These are phyloP conservation scores for Naganishia liquefaciens DNA, from an alignment of 1,284 basidiomycete genomes.

Conservation along the genomic window DNA sequence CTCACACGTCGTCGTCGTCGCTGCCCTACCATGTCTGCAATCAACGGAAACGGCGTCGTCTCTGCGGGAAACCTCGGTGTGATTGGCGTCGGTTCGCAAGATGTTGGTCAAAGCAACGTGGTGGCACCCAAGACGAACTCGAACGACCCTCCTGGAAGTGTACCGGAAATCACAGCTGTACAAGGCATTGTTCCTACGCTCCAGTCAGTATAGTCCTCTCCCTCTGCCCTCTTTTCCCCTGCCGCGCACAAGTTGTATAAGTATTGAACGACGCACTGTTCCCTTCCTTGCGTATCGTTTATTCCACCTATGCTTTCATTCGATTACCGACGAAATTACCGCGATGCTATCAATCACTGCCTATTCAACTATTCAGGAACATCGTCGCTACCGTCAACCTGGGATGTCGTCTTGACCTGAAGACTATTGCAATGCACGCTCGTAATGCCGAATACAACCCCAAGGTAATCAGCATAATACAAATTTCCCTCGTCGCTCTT, in stretches of 20 bases:
- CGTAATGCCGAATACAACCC: slow-evolving; percentile 99
- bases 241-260: slow-evolving; percentile 20
- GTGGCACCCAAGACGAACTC: slow-evolving; percentile 14
- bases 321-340: neutral
- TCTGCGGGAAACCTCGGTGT: slow-evolving; percentile 21
- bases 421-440: slow-evolving; percentile 97
- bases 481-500: neutral
- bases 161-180: slow-evolving; percentile 80
- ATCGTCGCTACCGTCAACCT: slow-evolving; percentile 99
- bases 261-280: slow-evolving; percentile 16
- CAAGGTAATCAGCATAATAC: slow-evolving; percentile 73
- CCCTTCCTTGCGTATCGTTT: neutral
- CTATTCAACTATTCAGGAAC: slow-evolving; percentile 61
- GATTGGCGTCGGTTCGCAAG: slow-evolving; percentile 12
- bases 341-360: slow-evolving; percentile 2
- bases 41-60: slow-evolving; percentile 27
- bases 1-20: neutral
- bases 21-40: slow-evolving; percentile 14
- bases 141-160: slow-evolving; percentile 36
- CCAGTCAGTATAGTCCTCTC: slow-evolving; percentile 60
- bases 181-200: slow-evolving; percentile 92
- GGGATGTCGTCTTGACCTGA: slow-evolving; percentile 93
- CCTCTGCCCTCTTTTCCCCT: slow-evolving; percentile 15
- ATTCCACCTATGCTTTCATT: neutral
- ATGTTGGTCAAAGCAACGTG: slow-evolving; percentile 3